Conservation (phyloP, 192 early-diverging fungal genomes). For the Coemansia umbellata region DNA sequence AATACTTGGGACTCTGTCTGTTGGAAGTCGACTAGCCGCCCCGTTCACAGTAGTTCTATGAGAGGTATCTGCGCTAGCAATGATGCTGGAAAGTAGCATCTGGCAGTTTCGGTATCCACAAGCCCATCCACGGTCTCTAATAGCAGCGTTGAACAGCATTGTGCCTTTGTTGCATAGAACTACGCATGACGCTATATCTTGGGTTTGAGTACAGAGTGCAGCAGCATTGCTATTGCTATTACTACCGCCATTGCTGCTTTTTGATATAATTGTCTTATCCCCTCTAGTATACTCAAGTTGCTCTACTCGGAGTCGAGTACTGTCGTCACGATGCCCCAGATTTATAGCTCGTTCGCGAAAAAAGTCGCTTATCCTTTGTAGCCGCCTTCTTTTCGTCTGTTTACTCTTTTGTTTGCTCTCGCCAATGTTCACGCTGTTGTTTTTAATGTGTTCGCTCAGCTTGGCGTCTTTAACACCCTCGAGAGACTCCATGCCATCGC, state of each 20-base stretch:
- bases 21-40: not conserved
- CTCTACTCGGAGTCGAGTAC: not conserved
- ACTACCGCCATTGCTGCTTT: too few species aligned
- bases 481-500: not conserved
- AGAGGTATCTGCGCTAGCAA: not conserved
- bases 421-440: too few species aligned
- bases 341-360: conserved; percentile 10
- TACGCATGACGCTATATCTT: not conserved
- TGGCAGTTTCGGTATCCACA: conserved; percentile 73
- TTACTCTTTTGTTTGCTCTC: not conserved
- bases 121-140: conserved; percentile 59
- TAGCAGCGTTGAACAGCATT: conserved; percentile 15
- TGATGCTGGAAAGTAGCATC: conserved; percentile 58
- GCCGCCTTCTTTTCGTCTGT: not conserved
- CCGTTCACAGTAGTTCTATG: not conserved
- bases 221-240: too few species aligned
- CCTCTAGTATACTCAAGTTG: not conserved
- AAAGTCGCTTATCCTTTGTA: conserved; percentile 14
- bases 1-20: conserved; percentile 25
- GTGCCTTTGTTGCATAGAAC: conserved; percentile 21
- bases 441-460: too few species aligned
- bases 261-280: not conserved
- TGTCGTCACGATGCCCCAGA: conserved; percentile 5
- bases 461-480: not conserved
- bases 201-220: too few species aligned